Evolutionary conservation across 2,329 filamentous ascomycete species (phyloP).

Genomic region (Claviceps pusilla): DNA sequence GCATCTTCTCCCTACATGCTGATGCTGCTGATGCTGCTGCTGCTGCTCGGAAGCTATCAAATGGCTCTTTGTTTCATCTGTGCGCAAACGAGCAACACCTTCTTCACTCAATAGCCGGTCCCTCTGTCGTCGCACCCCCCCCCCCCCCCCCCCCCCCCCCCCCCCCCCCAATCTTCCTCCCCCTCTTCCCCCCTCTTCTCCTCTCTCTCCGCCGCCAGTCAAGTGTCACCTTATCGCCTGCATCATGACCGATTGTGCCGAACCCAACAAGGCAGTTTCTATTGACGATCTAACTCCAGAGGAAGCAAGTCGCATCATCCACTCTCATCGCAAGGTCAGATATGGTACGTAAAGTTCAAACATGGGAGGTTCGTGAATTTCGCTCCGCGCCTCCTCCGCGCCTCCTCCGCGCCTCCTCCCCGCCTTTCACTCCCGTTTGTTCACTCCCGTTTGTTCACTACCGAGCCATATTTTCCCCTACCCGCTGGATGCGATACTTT

Average conservation of each 20-base stretch:
- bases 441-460: background rate
- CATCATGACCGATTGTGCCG: slow-evolving; percentile 30
- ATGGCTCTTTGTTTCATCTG: background rate
- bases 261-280: slow-evolving; percentile 28
- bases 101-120: background rate
- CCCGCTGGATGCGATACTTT: background rate
- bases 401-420: background rate
- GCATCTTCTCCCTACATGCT: background rate
- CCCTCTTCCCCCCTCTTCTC: too few relatives aligned
- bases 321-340: slow-evolving; percentile 53
- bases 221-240: background rate
- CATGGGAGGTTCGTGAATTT: too few relatives aligned
- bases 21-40: background rate
- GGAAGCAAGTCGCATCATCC: slow-evolving; percentile 53
- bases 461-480: background rate
- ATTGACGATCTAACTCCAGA: slow-evolving; percentile 47
- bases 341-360: slow-evolving; percentile 37
- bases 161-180: too few relatives aligned
- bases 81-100: background rate
- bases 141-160: too few relatives aligned
- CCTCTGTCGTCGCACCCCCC: background rate
- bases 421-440: background rate
- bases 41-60: background rate
- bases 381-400: background rate
- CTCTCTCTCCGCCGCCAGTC: background rate